Base-by-base conservation (phyloP, 805 yeast genomes). In the Candida arabinofermentans region DNA sequence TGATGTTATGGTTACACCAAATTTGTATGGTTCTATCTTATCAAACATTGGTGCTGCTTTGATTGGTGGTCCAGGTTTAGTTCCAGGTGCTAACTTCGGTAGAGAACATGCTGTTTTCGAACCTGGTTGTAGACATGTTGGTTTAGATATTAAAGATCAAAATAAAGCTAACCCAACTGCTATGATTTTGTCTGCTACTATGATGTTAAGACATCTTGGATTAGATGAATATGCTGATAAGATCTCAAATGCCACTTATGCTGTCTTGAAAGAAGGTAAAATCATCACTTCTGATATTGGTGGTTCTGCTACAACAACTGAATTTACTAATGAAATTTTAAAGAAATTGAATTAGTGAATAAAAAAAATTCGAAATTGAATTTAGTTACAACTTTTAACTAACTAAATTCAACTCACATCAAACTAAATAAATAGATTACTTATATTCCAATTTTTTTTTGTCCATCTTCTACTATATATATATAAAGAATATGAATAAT, bases 81-180 rank as follows among this genome's bases (percentile, higher is more conserved):
- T 91, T 42, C 97, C 99, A 57, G 98, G 98, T 71, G 96, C 95
- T 61, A 88, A 89, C 77, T 90, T 86, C 55, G 99, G 99, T 70
- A 84, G 96, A 70, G 97, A 91, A 60, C 83, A 84, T 67, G 98
- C 98, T 43, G 95, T 91, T 48, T 91, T 93, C 69, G 99, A 91
- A 77, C 98, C 99, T 60, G 99, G 98, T 72, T 90, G 97, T 74
- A 86, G 99, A 79, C 98, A 90, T 75, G 98, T 90, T 61, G 98
- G 98, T 70, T 77, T 91, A 58, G 97, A 91, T 70, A 86, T 93
- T 67, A 77, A 86, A 76, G 97, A 96, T 64, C 79, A 86, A 70
- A 86, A 88, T 75, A 77, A 87, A 51, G 98, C 98, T 52, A 91
- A 91, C 81, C 99, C 99, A 66, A 87, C 97, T 48, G 98, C 96